Conservation (phyloP, 2,329 filamentous ascomycete genomes). For the Rhexocercosporidium sp. region DNA sequence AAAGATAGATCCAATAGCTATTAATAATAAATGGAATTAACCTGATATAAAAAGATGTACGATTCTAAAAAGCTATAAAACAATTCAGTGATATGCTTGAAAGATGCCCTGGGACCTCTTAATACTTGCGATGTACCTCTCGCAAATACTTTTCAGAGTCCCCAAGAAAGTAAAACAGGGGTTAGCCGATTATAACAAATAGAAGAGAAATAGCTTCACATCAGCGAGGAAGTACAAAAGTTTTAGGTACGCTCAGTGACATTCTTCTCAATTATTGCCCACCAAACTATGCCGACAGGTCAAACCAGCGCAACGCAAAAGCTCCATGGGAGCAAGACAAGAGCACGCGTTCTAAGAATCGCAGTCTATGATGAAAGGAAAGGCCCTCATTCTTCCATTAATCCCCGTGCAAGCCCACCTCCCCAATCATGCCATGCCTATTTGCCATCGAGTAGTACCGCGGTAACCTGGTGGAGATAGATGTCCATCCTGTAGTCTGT, state of each 20-base stretch:
- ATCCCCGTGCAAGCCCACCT: constrained; percentile 18
- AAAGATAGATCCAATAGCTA: too few relatives aligned
- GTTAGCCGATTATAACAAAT: too few relatives aligned
- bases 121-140: too few relatives aligned
- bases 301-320: constrained; percentile 30
- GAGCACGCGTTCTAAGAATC: constrained; percentile 31
- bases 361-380: constrained; percentile 34
- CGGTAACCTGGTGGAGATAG: constrained; percentile 4
- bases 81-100: neutral
- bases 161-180: too few relatives aligned
- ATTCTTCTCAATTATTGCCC: constrained; percentile 12
- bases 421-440: constrained; percentile 25
- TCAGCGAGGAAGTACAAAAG: neutral
- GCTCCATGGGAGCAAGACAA: constrained; percentile 23
- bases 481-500: constrained; percentile 16
- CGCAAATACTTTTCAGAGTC: too few relatives aligned
- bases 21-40: too few relatives aligned
- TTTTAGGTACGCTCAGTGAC: neutral
- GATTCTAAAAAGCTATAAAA: too few relatives aligned
- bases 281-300: constrained; percentile 2
- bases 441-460: constrained; percentile 20
- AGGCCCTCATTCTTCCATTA: constrained; percentile 26
- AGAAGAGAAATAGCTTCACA: neutral
- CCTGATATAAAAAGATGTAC: too few relatives aligned
- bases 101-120: too few relatives aligned